These are phyloP conservation scores for Chytriomyces confervae DNA, from an alignment of 192 early-diverging fungal genomes.

Conservation along the genomic window DNA sequence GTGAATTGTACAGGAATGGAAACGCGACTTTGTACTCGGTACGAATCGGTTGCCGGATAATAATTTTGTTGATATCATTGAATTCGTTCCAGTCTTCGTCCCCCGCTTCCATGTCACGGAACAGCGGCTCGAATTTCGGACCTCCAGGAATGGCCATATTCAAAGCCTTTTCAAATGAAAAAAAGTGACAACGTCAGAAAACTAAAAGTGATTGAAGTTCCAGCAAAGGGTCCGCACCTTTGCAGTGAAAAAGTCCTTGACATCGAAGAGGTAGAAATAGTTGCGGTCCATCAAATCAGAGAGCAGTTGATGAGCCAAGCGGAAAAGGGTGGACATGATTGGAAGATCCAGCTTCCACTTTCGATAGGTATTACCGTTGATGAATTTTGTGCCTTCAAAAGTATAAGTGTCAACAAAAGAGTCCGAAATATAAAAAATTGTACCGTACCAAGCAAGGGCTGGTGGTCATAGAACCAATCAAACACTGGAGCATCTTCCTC, in stretches of 20 bases:
- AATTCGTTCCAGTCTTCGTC: slow-evolving; percentile 99
- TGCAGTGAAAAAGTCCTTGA: slow-evolving; percentile 94
- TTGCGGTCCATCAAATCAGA: slow-evolving; percentile 95
- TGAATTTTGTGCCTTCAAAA: slow-evolving; percentile 62
- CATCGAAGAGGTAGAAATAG: slow-evolving; percentile 98
- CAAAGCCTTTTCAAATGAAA: slow-evolving; percentile 74
- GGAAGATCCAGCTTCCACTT: slow-evolving; percentile 91
- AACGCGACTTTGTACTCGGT: slow-evolving; percentile 99
- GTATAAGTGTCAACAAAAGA: background rate
- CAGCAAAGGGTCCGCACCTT: background rate
- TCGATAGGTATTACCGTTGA: slow-evolving; percentile 90
- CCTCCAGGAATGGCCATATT: slow-evolving; percentile 99
- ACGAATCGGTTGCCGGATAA: slow-evolving; percentile 96
- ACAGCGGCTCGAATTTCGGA: slow-evolving; percentile 96
- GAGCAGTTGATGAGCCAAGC: slow-evolving; percentile 88
- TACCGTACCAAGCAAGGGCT: slow-evolving; percentile 64
- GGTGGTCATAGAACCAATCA: slow-evolving; percentile 98
- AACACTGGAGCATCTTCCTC: slow-evolving; percentile 90
- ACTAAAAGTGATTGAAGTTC: no score
- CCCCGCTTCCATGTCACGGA: slow-evolving; percentile 91
- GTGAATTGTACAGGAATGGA: slow-evolving; percentile 97
- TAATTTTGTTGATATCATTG: slow-evolving; percentile 99
- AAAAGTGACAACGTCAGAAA: background rate
- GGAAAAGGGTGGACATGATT: slow-evolving; percentile 93
- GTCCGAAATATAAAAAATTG: background rate